Conservation (phyloP, 169 alveolate genomes). For the Toxoplasma gondii region DNA sequence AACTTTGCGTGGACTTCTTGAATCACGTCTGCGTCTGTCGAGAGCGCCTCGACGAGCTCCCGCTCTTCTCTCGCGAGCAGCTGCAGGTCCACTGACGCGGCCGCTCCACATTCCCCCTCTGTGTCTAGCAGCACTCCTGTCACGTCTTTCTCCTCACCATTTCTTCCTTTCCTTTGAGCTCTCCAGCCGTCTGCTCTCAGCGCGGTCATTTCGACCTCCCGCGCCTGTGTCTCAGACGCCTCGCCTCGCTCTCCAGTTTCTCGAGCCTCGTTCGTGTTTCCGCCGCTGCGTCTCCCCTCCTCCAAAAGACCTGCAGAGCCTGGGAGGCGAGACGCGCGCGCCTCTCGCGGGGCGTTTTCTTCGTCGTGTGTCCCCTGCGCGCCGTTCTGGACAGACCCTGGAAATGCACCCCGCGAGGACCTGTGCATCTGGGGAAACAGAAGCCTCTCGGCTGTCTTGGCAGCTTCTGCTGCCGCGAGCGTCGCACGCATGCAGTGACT, state of each 20-base stretch:
- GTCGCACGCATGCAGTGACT: not conserved
- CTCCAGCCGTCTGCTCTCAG: not conserved
- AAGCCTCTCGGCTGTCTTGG: not conserved
- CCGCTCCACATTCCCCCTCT: not conserved
- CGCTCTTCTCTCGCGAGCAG: constrained; percentile 7
- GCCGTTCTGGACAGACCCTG: too few species aligned
- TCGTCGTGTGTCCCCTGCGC: too few species aligned
- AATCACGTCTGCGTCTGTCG: constrained; percentile 26
- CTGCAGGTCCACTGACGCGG: not conserved
- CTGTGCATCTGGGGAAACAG: not conserved
- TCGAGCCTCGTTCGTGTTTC: too few species aligned
- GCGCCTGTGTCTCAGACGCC: not conserved
- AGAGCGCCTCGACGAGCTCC: constrained; percentile 39
- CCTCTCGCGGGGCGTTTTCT: too few species aligned
- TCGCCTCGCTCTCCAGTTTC: not conserved
- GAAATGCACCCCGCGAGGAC: not conserved
- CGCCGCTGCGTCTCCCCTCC: too few species aligned
- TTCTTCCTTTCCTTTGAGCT: not conserved
- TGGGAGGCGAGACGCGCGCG: too few species aligned
- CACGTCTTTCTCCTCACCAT: not conserved
- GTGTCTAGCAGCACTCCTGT: not conserved
- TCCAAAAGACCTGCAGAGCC: too few species aligned
- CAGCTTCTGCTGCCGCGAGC: constrained; percentile 8
- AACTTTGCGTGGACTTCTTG: constrained; percentile 12
- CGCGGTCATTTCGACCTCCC: not conserved